Conservation (phyloP, 371 early-diverging fungal genomes). For the Mortierella sp. region DNA sequence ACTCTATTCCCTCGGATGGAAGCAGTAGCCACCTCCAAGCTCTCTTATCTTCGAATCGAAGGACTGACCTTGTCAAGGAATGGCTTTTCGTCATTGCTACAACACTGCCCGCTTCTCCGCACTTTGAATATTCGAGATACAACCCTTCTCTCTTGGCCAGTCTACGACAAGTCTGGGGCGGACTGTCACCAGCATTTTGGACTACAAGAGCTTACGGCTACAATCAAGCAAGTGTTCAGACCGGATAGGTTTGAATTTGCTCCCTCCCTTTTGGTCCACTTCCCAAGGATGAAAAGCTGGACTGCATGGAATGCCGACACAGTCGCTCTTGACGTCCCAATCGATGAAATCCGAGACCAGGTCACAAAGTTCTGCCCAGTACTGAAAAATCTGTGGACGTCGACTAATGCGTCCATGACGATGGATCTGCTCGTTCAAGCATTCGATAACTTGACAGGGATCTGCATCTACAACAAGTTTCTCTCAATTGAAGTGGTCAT, state of each 20-base stretch:
- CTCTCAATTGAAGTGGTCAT: not conserved
- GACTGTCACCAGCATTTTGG: not conserved
- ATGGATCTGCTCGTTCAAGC: not conserved
- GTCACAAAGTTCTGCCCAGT: not conserved
- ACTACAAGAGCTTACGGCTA: not conserved
- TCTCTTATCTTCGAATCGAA: not conserved
- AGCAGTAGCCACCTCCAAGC: not conserved
- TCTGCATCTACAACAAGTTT: not conserved
- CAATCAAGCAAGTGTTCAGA: not conserved
- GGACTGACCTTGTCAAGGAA: not conserved
- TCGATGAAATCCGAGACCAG: not conserved
- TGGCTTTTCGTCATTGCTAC: not conserved
- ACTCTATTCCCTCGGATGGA: not conserved
- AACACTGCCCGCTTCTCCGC: not conserved
- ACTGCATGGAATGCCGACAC: not conserved
- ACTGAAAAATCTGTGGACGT: not conserved
- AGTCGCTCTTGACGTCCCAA: not conserved
- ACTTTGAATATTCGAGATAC: not conserved
- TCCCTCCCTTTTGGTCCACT: slow-evolving; percentile 4
- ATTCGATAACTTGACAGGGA: not conserved
- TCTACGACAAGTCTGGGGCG: not conserved
- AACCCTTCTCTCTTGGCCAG: not conserved
- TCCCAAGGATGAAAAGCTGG: slow-evolving; percentile 1
- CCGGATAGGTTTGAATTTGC: too few relatives aligned
- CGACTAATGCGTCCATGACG: not conserved